Conservation (phyloP, 805 yeast species). For the Lipomyces orientalis region DNA sequence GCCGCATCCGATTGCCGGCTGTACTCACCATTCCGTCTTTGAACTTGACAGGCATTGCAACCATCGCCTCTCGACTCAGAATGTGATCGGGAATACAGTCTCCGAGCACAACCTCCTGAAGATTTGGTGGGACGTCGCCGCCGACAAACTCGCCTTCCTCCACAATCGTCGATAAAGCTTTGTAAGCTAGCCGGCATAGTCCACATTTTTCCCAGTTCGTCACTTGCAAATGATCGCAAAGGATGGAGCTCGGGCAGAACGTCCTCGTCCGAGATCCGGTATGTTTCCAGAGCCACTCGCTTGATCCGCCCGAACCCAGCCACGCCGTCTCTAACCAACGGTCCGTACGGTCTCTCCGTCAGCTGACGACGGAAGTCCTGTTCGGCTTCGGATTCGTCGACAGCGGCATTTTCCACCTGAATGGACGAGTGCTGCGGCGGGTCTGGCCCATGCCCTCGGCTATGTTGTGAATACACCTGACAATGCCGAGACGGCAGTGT, state of each 20-base stretch:
- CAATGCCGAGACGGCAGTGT: background rate
- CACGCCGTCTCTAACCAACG: background rate
- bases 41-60: background rate
- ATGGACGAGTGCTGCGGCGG: background rate
- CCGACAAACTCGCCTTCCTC: background rate
- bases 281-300: background rate
- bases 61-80: background rate
- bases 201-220: background rate
- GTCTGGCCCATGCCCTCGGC: background rate
- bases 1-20: background rate
- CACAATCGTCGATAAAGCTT: background rate
- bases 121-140: background rate
- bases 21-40: background rate
- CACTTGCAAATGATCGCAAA: background rate
- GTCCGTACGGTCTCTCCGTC: background rate
- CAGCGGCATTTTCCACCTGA: background rate
- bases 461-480: background rate
- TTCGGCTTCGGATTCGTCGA: background rate
- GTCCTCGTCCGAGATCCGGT: slow-evolving; percentile 2
- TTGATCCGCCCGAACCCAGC: background rate
- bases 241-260: background rate
- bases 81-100: background rate
- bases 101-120: background rate
- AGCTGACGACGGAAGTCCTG: background rate
- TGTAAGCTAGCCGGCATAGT: background rate